phyloP scores from a whole-genome alignment of 805 yeast genomes.

The Hanseniaspora valbyensis region DNA sequence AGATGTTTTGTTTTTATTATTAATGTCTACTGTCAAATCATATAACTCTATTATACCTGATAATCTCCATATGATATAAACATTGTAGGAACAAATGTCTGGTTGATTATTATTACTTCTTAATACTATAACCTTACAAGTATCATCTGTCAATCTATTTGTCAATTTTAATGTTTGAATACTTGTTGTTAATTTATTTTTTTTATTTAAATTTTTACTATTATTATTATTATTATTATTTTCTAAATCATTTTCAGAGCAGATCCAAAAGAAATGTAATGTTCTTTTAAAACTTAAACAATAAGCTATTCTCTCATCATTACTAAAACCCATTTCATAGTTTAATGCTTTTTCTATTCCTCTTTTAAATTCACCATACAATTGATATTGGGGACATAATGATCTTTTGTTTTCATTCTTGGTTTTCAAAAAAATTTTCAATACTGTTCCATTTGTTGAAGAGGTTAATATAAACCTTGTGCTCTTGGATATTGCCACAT shows the following conservation, averaged over 20 bases:
- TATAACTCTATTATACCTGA: slow-evolving; percentile 5
- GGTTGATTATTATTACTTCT: slow-evolving; percentile 32
- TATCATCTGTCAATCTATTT: slow-evolving; percentile 57
- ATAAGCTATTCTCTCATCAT: slow-evolving; percentile 63
- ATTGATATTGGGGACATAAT: slow-evolving; percentile 29
- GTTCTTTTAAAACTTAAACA: slow-evolving; percentile 84
- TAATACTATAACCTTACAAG: slow-evolving; percentile 32
- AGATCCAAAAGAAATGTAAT: slow-evolving; percentile 39
- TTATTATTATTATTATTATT: slow-evolving; percentile 19
- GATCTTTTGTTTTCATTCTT: neutral
- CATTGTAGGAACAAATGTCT: slow-evolving; percentile 54
- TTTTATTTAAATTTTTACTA: no score
- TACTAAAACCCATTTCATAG: slow-evolving; percentile 75
- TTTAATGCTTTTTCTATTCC: slow-evolving; percentile 80
- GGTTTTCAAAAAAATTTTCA: slow-evolving; percentile 42
- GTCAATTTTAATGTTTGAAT: slow-evolving; percentile 26
- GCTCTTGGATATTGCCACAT: slow-evolving; percentile 49
- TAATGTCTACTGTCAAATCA: neutral
- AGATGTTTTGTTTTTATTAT: neutral
- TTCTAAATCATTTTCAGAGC: slow-evolving; percentile 46
- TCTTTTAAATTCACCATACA: slow-evolving; percentile 75
- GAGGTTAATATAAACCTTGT: slow-evolving; percentile 72
- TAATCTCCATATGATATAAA: slow-evolving; percentile 8
- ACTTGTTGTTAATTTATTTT: no score
- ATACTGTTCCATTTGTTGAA: slow-evolving; percentile 69